Evolutionary conservation across 768 basidiomycete species (phyloP), one percentile per base, ranked within the genome.

Genomic region (Leccinum subgranulosum): DNA sequence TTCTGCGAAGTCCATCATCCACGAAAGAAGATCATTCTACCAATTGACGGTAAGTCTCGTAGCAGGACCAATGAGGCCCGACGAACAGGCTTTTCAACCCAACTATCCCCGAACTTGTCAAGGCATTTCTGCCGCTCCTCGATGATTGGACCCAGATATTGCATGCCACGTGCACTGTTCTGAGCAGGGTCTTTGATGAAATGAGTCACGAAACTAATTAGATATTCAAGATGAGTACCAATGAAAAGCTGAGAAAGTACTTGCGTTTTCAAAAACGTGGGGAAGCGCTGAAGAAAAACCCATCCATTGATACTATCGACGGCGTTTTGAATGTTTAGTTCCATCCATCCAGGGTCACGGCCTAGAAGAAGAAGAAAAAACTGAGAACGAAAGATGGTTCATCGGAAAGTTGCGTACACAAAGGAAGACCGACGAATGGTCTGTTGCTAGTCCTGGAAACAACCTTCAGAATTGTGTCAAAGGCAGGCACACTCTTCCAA

Each of bases 131-230:
- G 28, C 49, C 47, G 49, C 2, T 50, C 58, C 21, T 59, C 41
- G 10, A 59, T 56, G 2, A 56, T 55, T 11, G 58, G 49, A 23
- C 31, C 49, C 21, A 59, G 58, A 29, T 19, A 33, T 31, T 39
- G 36, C 17, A 39, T 33, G 41, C 53, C 21, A 21, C 6, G n/a
- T 45, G 15, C 21, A 21, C 21, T 17, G 9, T 7, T 46, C n/a
- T 2, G 9, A 47, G 12, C 14, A 25, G 23, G 14, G 23, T 45
- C 25, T 15, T 21, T 25, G 46, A 23, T 23, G 23, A 47, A 47
- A 23, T 7, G 23, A 23, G 46, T 9, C 21, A 47, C 23, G 19
- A 47, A 19, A 21, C 43, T 45, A n/a, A 19, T 19, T 41, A 10
- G 10, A 23, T 11, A 47, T 6, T 25, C 21, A 15, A 21, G 7